Evolutionary conservation across 129 eudicot species (phyloP).

Genomic region (Centrapalus pauciflorus): DNA sequence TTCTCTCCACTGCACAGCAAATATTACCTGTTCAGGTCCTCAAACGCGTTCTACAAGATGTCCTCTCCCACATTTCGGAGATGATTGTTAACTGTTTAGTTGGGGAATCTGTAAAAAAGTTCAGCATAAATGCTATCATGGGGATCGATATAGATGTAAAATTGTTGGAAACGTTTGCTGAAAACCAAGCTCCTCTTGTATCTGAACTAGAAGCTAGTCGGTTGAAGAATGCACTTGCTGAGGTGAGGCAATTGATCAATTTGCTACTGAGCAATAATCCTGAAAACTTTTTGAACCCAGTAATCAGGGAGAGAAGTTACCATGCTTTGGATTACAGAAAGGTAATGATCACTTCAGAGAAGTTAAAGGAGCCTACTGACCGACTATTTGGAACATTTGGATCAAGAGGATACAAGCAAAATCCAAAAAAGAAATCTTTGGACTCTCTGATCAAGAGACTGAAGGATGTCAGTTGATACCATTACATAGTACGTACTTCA

Average conservation of each 20-base stretch:
- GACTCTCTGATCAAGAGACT: slow-evolving; percentile 91
- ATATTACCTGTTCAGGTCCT: slow-evolving; percentile 84
- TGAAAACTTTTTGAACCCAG: slow-evolving; percentile 86
- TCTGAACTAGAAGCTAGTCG: slow-evolving; percentile 62
- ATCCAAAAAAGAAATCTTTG: slow-evolving; percentile 85
- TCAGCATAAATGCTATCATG: slow-evolving; percentile 81
- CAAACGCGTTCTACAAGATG: slow-evolving; percentile 81
- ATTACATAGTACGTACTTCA: too few species aligned
- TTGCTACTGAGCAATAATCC: slow-evolving; percentile 94
- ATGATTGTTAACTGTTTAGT: slow-evolving; percentile 67
- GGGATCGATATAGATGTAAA: slow-evolving; percentile 81
- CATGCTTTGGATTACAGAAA: slow-evolving; percentile 86
- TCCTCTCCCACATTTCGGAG: slow-evolving; percentile 82
- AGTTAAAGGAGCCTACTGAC: slow-evolving; percentile 83
- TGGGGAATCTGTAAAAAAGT: slow-evolving; percentile 84
- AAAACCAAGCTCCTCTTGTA: slow-evolving; percentile 72
- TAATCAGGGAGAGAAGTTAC: slow-evolving; percentile 92
- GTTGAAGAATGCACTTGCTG: slow-evolving; percentile 73
- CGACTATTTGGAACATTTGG: slow-evolving; percentile 82
- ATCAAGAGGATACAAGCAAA: slow-evolving; percentile 80
- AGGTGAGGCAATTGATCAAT: slow-evolving; percentile 77
- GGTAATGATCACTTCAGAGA: slow-evolving; percentile 82
- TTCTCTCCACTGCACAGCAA: slow-evolving; percentile 93
- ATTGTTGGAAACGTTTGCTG: slow-evolving; percentile 88
- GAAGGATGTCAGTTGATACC: slow-evolving; percentile 73